A percentile compares a stretch with the other conserved stretches of the same genome.
These are phyloP conservation scores for Trypanosomatidae sp. DNA, from an alignment of 208 protist species.

Conservation along the genomic window DNA sequence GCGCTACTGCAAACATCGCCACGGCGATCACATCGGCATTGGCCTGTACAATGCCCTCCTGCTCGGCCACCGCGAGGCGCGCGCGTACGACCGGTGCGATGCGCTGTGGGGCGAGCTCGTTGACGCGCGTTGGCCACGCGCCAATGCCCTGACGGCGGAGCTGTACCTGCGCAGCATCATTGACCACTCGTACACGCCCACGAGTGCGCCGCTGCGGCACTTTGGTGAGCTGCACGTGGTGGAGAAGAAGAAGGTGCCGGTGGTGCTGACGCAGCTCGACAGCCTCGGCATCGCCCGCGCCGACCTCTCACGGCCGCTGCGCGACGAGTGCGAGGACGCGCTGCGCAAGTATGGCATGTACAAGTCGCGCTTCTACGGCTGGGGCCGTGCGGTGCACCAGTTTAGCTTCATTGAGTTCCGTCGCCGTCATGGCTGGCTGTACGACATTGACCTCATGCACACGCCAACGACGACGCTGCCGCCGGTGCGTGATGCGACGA, in stretches of 20 bases:
- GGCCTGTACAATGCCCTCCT: slow-evolving; percentile 66
- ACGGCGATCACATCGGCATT: slow-evolving; percentile 47
- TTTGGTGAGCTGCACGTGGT: slow-evolving; percentile 69
- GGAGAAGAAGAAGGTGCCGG: slow-evolving; percentile 84
- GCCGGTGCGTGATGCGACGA: slow-evolving; percentile 48
- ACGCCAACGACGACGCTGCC: slow-evolving; percentile 39
- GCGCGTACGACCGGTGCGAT: slow-evolving; percentile 59
- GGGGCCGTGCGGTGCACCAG: slow-evolving; percentile 83
- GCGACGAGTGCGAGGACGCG: slow-evolving; percentile 81
- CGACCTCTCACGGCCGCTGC: slow-evolving; percentile 63
- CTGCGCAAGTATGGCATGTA: slow-evolving; percentile 75
- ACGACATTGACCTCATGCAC: slow-evolving; percentile 77
- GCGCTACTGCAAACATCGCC: slow-evolving; percentile 43
- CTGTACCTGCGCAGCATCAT: slow-evolving; percentile 80
- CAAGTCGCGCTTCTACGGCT: slow-evolving; percentile 69
- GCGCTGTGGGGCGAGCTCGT: slow-evolving; percentile 70
- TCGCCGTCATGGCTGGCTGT: slow-evolving; percentile 79
- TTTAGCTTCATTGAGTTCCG: slow-evolving; percentile 87
- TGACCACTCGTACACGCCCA: slow-evolving; percentile 75
- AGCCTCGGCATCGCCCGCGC: slow-evolving; percentile 67
- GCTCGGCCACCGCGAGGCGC: slow-evolving; percentile 60
- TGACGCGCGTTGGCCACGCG: slow-evolving; percentile 71
- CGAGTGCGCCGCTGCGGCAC: slow-evolving; percentile 41
- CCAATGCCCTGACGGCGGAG: slow-evolving; percentile 52
- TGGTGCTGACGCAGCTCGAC: slow-evolving; percentile 73